These are phyloP conservation scores for Periglandula ipomoeae DNA, from an alignment of 2,329 filamentous ascomycete species.

Conservation along the genomic window DNA sequence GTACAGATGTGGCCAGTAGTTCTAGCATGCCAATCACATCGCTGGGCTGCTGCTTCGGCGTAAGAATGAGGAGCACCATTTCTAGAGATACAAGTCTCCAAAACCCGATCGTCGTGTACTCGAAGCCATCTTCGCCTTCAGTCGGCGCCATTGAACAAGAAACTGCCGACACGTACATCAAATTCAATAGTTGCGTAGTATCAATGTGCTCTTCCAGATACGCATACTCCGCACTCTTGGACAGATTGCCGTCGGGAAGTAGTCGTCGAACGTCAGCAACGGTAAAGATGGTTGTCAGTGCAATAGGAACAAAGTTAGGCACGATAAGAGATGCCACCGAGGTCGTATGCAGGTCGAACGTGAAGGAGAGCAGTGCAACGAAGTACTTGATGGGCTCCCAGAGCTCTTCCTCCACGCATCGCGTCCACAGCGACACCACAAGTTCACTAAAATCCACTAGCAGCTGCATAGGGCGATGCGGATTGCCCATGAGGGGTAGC, in stretches of 20 bases:
- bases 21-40: conserved; percentile 57
- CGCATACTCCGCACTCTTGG: conserved; percentile 27
- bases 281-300: conserved; percentile 50
- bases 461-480: conserved; percentile 41
- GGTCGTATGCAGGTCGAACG: conserved; percentile 51
- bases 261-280: conserved; percentile 50
- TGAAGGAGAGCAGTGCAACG: conserved; percentile 53
- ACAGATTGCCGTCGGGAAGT: conserved; percentile 37
- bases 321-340: conserved; percentile 51
- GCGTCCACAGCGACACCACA: conserved; percentile 58
- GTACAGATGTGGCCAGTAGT: conserved; percentile 57
- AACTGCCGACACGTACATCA: conserved; percentile 55
- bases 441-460: conserved; percentile 56
- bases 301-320: conserved; percentile 43
- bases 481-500: conserved; percentile 48
- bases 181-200: conserved; percentile 51
- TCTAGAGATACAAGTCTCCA: conserved; percentile 61
- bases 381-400: conserved; percentile 57
- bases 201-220: conserved; percentile 47
- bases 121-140: conserved; percentile 20
- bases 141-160: conserved; percentile 40
- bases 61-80: conserved; percentile 58
- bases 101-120: conserved; percentile 36
- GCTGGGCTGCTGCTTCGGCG: conserved; percentile 52
- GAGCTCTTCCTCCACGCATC: conserved; percentile 54